Conservation (phyloP, 2,329 filamentous ascomycete species). For the Fusarium haematococcum region DNA sequence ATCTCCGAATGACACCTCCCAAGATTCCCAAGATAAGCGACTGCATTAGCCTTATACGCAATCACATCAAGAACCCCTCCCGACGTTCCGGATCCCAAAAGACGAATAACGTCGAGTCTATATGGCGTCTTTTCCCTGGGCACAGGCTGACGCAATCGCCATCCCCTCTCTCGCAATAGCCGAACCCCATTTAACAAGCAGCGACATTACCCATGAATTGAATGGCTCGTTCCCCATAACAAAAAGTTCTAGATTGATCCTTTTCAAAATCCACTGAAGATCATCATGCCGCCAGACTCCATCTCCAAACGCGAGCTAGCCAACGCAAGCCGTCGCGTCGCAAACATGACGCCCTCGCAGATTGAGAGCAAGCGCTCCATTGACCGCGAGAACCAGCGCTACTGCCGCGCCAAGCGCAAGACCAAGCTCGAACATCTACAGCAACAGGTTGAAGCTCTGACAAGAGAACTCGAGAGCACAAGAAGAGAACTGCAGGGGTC, state of each 20-base stretch:
- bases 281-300: conserved; percentile 3
- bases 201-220: neutral
- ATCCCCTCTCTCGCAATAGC: conserved; percentile 27
- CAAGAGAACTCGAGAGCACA: conserved; percentile 3
- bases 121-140: conserved; percentile 1
- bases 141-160: conserved; percentile 30
- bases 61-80: neutral
- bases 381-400: conserved; percentile 41
- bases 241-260: neutral
- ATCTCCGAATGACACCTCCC: neutral
- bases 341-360: conserved; percentile 39
- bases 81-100: neutral
- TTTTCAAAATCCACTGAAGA: neutral
- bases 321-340: conserved; percentile 31
- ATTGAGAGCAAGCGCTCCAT: conserved; percentile 43
- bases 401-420: conserved; percentile 39
- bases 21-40: neutral
- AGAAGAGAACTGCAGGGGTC: conserved; percentile 5
- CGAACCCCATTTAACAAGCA: conserved; percentile 9
- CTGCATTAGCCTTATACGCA: neutral
- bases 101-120: neutral
- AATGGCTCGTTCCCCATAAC: neutral
- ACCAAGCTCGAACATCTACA: conserved; percentile 33
- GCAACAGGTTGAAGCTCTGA: conserved; percentile 27
- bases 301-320: conserved; percentile 8